Conservation (phyloP, 805 yeast genomes). For the Starmerella apicola region DNA sequence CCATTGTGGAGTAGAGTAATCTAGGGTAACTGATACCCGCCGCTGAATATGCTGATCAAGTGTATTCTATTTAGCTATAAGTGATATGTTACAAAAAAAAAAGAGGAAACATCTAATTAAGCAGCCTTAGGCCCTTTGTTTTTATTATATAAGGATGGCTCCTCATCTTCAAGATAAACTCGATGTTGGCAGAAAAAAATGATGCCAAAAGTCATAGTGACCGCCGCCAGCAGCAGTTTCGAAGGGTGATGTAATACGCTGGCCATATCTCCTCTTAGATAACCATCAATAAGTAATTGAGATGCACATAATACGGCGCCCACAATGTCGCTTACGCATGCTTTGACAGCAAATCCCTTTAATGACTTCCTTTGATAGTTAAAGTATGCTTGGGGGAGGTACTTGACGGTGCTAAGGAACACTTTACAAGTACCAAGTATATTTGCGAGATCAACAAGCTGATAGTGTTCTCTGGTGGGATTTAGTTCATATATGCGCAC, state of each 20-base stretch:
- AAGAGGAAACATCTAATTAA: not conserved
- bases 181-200: slow-evolving; percentile 26
- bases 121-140: slow-evolving; percentile 2
- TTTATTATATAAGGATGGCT: slow-evolving; percentile 12
- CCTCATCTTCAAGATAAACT: slow-evolving; percentile 13
- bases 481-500: slow-evolving; percentile 23
- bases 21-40: too few species aligned
- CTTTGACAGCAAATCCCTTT: slow-evolving; percentile 35
- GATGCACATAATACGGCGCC: slow-evolving; percentile 33
- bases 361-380: slow-evolving; percentile 34
- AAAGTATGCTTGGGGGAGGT: slow-evolving; percentile 37
- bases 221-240: slow-evolving; percentile 33
- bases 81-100: not conserved
- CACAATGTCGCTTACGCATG: slow-evolving; percentile 32
- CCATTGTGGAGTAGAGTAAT: too few species aligned
- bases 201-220: slow-evolving; percentile 25
- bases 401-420: slow-evolving; percentile 34
- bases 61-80: too few species aligned
- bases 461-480: slow-evolving; percentile 21
- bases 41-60: too few species aligned
- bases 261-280: slow-evolving; percentile 24
- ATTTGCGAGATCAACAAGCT: slow-evolving; percentile 31
- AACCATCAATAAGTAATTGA: slow-evolving; percentile 34
- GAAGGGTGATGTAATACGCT: slow-evolving; percentile 33
- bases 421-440: slow-evolving; percentile 36